These are phyloP conservation scores for Rhododendron ferrugineum DNA, from an alignment of 148 eudicot genomes.

Conservation along the genomic window DNA sequence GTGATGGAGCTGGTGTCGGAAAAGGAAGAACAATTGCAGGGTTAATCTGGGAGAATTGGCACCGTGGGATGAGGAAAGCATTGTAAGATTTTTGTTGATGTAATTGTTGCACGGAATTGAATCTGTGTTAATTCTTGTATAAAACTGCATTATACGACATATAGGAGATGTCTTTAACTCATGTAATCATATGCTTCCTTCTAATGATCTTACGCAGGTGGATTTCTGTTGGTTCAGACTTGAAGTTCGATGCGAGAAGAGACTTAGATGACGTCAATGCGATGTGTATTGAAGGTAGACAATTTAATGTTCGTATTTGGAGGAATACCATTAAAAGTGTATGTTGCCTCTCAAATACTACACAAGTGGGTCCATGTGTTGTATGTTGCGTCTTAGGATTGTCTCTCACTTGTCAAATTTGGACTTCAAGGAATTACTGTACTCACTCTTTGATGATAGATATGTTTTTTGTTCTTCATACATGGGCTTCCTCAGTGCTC, in stretches of 20 bases:
- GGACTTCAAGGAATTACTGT: not conserved
- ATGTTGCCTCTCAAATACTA: not conserved
- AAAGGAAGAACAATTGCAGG: constrained; percentile 99
- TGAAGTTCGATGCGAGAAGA: constrained; percentile 92
- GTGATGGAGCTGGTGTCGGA: constrained; percentile 99
- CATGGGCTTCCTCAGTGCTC: not conserved
- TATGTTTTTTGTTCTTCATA: not conserved
- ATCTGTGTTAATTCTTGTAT: not conserved
- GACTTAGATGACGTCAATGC: constrained; percentile 98
- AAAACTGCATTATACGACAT: constrained; percentile 6
- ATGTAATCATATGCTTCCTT: constrained; percentile 18
- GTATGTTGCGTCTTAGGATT: constrained; percentile 1
- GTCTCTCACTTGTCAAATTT: constrained; percentile 2
- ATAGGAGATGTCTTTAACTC: not conserved
- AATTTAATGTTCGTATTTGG: constrained; percentile 2
- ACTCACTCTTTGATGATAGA: not conserved
- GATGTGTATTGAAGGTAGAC: constrained; percentile 62
- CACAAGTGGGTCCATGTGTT: not conserved
- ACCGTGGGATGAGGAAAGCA: constrained; percentile 78
- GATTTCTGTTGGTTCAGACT: constrained; percentile 98
- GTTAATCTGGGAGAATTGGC: constrained; percentile 98
- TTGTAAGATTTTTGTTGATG: constrained; percentile 52
- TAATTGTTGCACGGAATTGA: not conserved
- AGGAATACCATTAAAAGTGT: not conserved
- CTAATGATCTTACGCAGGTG: constrained; percentile 58